Conservation (phyloP, 805 yeast species). For the Kluyveromyces siamensis region DNA sequence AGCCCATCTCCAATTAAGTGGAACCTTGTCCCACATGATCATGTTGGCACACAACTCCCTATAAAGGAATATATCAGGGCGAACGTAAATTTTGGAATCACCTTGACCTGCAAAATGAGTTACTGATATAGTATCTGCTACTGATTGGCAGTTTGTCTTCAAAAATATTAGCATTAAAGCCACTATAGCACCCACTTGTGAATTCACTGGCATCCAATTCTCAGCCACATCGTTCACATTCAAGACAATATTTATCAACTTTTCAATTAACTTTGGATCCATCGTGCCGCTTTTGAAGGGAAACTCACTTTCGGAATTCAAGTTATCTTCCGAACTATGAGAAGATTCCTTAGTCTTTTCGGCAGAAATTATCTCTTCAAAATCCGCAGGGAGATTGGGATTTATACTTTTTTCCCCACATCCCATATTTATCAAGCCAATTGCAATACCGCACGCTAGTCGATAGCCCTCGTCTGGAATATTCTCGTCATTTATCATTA, state of each 20-base stretch:
- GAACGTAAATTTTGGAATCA: conserved; percentile 36
- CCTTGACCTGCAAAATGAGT: conserved; percentile 25
- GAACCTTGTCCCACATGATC: conserved; percentile 65
- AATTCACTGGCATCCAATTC: conserved; percentile 28
- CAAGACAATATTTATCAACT: conserved; percentile 13
- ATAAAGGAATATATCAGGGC: conserved; percentile 71
- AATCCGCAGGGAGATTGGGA: conserved; percentile 10
- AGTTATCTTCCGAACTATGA: conserved; percentile 36
- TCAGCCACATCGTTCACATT: conserved; percentile 18
- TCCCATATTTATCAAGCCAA: conserved; percentile 80
- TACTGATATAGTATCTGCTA: conserved; percentile 52
- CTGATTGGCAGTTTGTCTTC: conserved; percentile 48
- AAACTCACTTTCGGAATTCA: conserved; percentile 1
- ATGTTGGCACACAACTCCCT: conserved; percentile 55
- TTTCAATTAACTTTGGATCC: conserved; percentile 3
- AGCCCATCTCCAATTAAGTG: conserved; percentile 27
- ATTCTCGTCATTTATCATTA: conserved; percentile 45
- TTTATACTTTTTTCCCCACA: conserved; percentile 38
- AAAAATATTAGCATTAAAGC: conserved; percentile 70
- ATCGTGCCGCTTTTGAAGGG: conserved; percentile 5
- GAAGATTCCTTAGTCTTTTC: conserved; percentile 38
- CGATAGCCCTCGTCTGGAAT: conserved; percentile 72
- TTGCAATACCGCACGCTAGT: conserved; percentile 77
- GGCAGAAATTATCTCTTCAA: conserved; percentile 52
- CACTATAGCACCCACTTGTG: conserved; percentile 58